phyloP scores from a whole-genome alignment of 768 basidiomycete genomes.

The Mrakia frigida region DNA sequence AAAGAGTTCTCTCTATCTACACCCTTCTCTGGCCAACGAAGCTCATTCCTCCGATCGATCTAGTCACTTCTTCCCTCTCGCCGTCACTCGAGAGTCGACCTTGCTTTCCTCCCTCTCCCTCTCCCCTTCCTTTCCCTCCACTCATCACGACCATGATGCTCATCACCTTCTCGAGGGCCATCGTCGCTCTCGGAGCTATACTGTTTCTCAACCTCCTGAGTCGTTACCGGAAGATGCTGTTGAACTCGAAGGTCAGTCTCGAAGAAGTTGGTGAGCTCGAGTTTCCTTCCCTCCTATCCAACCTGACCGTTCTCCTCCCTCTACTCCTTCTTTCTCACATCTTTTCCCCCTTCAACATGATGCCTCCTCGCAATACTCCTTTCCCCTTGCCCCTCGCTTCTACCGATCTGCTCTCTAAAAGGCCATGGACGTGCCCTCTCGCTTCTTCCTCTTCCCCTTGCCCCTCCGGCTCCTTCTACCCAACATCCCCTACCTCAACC shows the following conservation, averaged over 20 bases:
- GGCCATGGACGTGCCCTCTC: not conserved
- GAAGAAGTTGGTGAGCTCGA: not conserved
- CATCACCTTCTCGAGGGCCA: not conserved
- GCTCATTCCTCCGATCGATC: no score
- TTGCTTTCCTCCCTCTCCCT: not conserved
- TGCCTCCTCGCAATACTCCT: not conserved
- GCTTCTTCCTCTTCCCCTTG: slow-evolving; percentile 15
- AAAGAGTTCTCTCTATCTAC: no score
- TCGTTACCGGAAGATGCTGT: no score
- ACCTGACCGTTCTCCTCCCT: not conserved
- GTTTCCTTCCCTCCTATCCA: not conserved
- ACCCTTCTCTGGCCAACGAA: no score
- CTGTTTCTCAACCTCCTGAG: no score
- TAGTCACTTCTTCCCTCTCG: no score
- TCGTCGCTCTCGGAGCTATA: not conserved
- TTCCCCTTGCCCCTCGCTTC: not conserved
- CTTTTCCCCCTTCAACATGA: not conserved
- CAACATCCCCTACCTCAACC: slow-evolving; percentile 20
- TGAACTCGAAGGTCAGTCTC: no score
- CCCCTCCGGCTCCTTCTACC: slow-evolving; percentile 15
- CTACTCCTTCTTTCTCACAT: not conserved
- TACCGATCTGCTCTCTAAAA: not conserved
- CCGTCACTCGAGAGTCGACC: not conserved
- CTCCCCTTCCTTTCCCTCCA: no score
- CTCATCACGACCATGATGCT: not conserved